Conservation (phyloP, 2,329 filamentous ascomycete species). For the Alternaria solani region DNA sequence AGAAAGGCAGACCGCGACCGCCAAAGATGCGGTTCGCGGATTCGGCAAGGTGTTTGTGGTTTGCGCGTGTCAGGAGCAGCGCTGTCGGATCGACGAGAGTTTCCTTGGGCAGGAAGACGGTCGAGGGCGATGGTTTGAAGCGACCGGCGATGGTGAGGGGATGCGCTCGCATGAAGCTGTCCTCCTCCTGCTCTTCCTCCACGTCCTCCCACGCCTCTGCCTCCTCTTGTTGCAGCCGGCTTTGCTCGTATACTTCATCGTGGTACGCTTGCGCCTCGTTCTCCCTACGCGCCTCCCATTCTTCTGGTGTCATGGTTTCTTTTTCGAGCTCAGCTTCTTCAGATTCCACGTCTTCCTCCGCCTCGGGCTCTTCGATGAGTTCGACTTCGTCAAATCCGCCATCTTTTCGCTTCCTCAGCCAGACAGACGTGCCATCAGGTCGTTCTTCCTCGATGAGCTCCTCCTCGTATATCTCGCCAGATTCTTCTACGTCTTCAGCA, state of each 20-base stretch:
- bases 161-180: slow-evolving; percentile 69
- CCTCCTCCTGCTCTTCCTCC: slow-evolving; percentile 41
- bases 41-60: slow-evolving; percentile 74
- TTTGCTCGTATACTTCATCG: slow-evolving; percentile 51
- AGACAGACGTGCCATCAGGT: slow-evolving; percentile 41
- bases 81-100: slow-evolving; percentile 75
- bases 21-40: slow-evolving; percentile 79
- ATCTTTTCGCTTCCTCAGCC: slow-evolving; percentile 64
- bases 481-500: slow-evolving; percentile 56
- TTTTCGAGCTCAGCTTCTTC: slow-evolving; percentile 37
- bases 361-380: slow-evolving; percentile 27
- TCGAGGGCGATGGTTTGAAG: slow-evolving; percentile 76
- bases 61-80: slow-evolving; percentile 70
- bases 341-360: slow-evolving; percentile 9
- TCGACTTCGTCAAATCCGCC: slow-evolving; percentile 70
- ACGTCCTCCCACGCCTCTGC: slow-evolving; percentile 47
- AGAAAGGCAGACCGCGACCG: slow-evolving; percentile 77
- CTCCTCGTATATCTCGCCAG: slow-evolving; percentile 58
- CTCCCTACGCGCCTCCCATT: slow-evolving; percentile 48
- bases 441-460: slow-evolving; percentile 50
- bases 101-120: slow-evolving; percentile 76
- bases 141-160: slow-evolving; percentile 76
- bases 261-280: slow-evolving; percentile 44
- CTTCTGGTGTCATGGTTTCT: slow-evolving; percentile 38
- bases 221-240: slow-evolving; percentile 53